Base-by-base conservation (phyloP, 352 stramenopile species). In the Phytopythium vexans region DNA sequence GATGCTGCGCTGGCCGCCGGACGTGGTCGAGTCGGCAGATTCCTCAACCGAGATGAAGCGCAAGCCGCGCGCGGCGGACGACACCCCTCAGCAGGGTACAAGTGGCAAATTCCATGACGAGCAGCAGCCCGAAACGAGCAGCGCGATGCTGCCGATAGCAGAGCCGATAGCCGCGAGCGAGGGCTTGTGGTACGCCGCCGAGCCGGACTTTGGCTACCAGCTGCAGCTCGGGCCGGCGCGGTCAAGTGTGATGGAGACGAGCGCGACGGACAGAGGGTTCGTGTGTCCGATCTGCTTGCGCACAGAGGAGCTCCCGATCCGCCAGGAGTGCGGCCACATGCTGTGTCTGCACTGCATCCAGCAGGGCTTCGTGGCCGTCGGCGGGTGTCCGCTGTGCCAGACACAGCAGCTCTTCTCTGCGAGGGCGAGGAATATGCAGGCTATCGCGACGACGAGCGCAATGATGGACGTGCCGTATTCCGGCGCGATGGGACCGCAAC, bases 301-400 rank as follows among this genome's bases (percentile, higher is more conserved):
- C 7, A 31, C 62, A 15, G 69, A 59, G 36, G 69, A 77, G 57
- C 54, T 68, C 15, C 66, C 74, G 12, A 55, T 75, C 40, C 74
- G 60, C 4, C 74, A 85, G 48, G 58, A 72, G n/a, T 85, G 74
- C 41, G 74, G 74, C 11, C 74, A 85, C 46, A 69, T 74, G 8
- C 61, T 85, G 34, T 85, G 74, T 37, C 52, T 71, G 39, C 62
- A 71, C 6, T 86, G 74, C 58, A 71, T 75, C 48, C 74, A 80
- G 40, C 74, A 86, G 31, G 74, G 62, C 8, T 52, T 77, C 27
- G 64, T 63, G 6, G 64, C 63, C 11, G 37, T 81, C 10, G 64
- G 70, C 8, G 53, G 63, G 41, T 86, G 74, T 41, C 64, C 70
- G 7, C 52, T 86, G 35, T 86, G 74, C 46, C 70, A 79, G 59